These are phyloP conservation scores for Vitis cinerea DNA, from an alignment of 164 flowering plant species.

Conservation along the genomic window DNA sequence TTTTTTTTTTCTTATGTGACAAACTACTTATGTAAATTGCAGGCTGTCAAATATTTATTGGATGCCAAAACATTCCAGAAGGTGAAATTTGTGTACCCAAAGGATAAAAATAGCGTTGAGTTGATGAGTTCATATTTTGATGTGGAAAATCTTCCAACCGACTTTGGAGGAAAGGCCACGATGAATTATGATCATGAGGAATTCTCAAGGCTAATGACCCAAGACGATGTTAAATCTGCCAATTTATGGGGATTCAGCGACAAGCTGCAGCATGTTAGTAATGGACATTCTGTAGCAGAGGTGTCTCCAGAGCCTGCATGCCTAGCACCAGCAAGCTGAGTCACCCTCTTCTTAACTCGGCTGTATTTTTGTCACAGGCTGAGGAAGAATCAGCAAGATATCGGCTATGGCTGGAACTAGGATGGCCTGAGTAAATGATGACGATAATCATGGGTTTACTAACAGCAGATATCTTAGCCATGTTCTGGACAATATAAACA, in stretches of 20 bases:
- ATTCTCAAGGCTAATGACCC: constrained; percentile 74
- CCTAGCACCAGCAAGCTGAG: constrained; percentile 14
- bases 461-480: too few relatives aligned
- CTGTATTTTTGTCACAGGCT: too few relatives aligned
- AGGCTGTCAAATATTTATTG: constrained; percentile 81
- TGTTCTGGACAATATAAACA: too few relatives aligned
- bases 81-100: constrained; percentile 88
- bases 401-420: too few relatives aligned
- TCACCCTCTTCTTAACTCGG: not conserved
- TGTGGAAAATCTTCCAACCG: constrained; percentile 77
- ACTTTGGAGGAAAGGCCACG: constrained; percentile 69
- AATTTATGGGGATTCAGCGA: constrained; percentile 53
- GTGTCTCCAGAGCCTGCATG: constrained; percentile 53
- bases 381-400: too few relatives aligned
- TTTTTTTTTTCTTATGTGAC: not conserved
- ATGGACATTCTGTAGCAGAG: constrained; percentile 42
- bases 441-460: too few relatives aligned
- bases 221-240: constrained; percentile 72
- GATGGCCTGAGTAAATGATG: too few relatives aligned
- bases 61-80: constrained; percentile 83
- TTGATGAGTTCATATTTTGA: constrained; percentile 75
- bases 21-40: constrained; percentile 9
- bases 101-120: constrained; percentile 74
- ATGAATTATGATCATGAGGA: constrained; percentile 77
- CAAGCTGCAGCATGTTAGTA: constrained; percentile 31